Evolutionary conservation across 1,284 basidiomycete species (phyloP), one percentile per base, ranked within the genome.

Genomic region (Ganoderma boninense): DNA sequence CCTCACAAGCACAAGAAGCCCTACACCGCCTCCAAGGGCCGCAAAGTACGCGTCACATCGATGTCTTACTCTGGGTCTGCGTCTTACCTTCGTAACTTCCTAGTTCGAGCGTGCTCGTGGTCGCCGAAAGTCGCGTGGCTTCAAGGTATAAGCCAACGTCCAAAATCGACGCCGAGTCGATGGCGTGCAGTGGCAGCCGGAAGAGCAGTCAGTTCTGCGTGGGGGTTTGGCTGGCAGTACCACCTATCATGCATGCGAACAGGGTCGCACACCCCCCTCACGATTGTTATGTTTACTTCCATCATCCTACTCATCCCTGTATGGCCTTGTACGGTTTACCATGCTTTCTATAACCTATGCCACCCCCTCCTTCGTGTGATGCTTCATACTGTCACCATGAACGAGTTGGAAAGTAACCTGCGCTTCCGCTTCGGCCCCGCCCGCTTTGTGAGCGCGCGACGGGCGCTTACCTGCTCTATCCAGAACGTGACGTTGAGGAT

Each of bases 1-100:
- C 94, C 93, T 60, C 92, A 95, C 90, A 94, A 95, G 85, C 85
- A 97, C 93, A 96, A 96, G 90, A 96, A 96, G 87, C 96, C 97
- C 64, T 93, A 96, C 87, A 94, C 97, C 69, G 89, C 87, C 77
- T 96, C 95, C 82, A 98, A 97, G 89, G 97, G 97, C 77, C 95
- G 97, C 90, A 99, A 99, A 82, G 91, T 92, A 76, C 66, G 81
- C 76, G 62, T 40, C 10, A 2, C 16, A 60, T 54, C 64, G 67
- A 43, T 2, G 14, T 2, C 7, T 29, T 26, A 4, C 40, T 14
- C 4, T 11, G 8, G 46, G 32, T 35, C n/a, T 14, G n/a, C 20
- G 60, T 46, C 26, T 75, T 74, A 32, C 71, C 62, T 57, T 10
- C 32, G 29, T 35, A n/a, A 64, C 65, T 64, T 64, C 69, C 46